Evolutionary conservation across 73 alveolate species (phyloP), one percentile per base, ranked within the genome.

Genomic region (Breviolum minutum): DNA sequence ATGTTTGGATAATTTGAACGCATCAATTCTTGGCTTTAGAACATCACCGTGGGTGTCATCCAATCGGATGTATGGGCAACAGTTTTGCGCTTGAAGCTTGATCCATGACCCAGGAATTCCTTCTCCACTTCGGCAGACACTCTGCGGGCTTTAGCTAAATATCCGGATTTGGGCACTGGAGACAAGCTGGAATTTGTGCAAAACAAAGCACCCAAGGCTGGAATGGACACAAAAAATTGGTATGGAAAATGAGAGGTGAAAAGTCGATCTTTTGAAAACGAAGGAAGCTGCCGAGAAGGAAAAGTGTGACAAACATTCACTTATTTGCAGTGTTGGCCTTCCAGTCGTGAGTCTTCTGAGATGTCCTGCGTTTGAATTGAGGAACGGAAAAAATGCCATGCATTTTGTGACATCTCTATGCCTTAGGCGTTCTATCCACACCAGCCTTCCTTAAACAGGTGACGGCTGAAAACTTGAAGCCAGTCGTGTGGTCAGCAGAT

Each of bases 111-210:
- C 64, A 92, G 85, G 99, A 94, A 94, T 76, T 94, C 99, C 94
- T 94, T 94, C 99, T 94, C 99, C 32, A 94, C 99, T 63, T 94
- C 99, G 11, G 85, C 82, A 30, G 99, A 94, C 48, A 94, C 99
- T 8, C 61, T 94, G 71, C 63, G 62, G 71, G 93, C 99, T 22
- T 61, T 94, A 40, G 30, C 76, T 74, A 94, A 94, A 54, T 94
- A 94, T 32, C 94, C 99, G 5, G 98, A 54, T 2, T 66, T 76
- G 19, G 98, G 98, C 96, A 71, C 87, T 4, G 97, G 97, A 2
- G 89, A 73, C 10, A 89, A 92, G 48, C 24, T 92, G 94, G 94
- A 94, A 86, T 94, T 94, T 71, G 99, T 94, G 63, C 99, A 94
- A 76, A 94, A 94, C 99, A 94, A 94, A 88, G 99, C 99, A 32